Conservation (phyloP, 345 rosid genomes). For the Rubroshorea leprosula region DNA sequence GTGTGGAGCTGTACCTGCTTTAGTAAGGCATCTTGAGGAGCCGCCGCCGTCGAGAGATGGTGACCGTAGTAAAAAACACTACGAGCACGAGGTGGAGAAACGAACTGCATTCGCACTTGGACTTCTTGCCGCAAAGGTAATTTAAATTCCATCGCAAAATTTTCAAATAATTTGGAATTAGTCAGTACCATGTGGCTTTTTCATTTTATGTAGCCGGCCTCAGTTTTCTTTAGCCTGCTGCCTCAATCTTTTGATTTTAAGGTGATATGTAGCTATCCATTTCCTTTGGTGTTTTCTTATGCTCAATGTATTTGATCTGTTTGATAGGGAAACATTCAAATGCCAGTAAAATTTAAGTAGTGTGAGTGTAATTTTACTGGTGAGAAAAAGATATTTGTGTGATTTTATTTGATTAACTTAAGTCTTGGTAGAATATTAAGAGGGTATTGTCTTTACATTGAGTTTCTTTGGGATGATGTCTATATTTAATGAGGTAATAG, state of each 20-base stretch:
- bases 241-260: neutral
- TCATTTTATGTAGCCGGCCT: neutral
- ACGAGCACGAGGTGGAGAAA: constrained; percentile 54
- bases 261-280: neutral
- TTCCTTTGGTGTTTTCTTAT: neutral
- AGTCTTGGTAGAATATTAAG: neutral
- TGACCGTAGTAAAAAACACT: constrained; percentile 10
- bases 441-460: neutral
- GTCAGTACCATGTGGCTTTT: no score
- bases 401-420: neutral
- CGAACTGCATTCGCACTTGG: constrained; percentile 54
- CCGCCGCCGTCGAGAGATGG: constrained; percentile 15
- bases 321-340: no score
- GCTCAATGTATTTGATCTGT: neutral
- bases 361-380: neutral
- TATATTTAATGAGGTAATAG: no score
- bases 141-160: neutral
- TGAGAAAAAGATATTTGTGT: neutral
- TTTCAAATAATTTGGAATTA: neutral
- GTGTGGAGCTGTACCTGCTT: constrained; percentile 54
- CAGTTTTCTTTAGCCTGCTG: neutral
- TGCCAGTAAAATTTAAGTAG: no score
- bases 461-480: no score
- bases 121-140: constrained; percentile 38
- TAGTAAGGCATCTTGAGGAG: constrained; percentile 44